Conservation (phyloP, 2,329 filamentous ascomycete species). For the Fusarium scirpi region DNA sequence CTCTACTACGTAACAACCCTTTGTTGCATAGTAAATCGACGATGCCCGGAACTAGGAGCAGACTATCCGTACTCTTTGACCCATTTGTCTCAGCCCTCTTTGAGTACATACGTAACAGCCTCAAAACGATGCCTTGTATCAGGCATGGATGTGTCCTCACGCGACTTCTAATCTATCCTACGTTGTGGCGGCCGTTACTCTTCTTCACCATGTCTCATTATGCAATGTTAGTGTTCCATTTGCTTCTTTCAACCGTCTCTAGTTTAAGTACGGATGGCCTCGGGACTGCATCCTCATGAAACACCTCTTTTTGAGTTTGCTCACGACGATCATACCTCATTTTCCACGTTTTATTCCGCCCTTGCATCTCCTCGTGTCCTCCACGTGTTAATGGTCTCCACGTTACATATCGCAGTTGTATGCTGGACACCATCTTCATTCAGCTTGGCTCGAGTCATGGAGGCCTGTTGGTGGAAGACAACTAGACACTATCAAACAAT, state of each 20-base stretch:
- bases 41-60: conserved; percentile 1
- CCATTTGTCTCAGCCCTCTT: conserved; percentile 1
- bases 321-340: conserved; percentile 27
- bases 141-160: background rate
- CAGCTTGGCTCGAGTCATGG: background rate
- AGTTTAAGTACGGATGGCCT: background rate
- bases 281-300: background rate
- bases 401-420: background rate
- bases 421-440: conserved; percentile 5
- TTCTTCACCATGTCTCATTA: conserved; percentile 29
- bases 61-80: background rate
- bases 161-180: background rate
- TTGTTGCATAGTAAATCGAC: conserved; percentile 9
- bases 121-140: background rate
- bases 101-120: background rate
- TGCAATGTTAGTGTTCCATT: conserved; percentile 2
- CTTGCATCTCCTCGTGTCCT: conserved; percentile 37
- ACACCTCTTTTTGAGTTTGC: conserved; percentile 1
- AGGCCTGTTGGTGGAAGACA: conserved; percentile 2
- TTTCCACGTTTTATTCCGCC: conserved; percentile 30
- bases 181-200: conserved; percentile 11
- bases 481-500: background rate
- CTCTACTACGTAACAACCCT: background rate
- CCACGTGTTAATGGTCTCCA: conserved; percentile 40
- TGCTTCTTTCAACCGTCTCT: conserved; percentile 17